These are phyloP conservation scores for Arthrobotrys musiformis DNA, from an alignment of 2,329 filamentous ascomycete species.

Conservation along the genomic window DNA sequence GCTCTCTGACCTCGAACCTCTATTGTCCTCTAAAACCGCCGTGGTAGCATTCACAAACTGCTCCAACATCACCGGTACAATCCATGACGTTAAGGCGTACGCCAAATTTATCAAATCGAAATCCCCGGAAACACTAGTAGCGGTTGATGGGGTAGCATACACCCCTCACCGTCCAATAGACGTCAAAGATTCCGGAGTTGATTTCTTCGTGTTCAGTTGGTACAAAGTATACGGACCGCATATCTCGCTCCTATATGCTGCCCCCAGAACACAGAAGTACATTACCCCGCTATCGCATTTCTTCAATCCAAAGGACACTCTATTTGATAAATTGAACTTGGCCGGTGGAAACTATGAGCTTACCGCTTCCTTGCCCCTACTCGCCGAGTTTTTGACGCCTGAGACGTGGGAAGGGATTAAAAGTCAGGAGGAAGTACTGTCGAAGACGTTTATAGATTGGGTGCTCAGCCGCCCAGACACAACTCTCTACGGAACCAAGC, in stretches of 20 bases:
- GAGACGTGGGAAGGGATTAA: constrained; percentile 68
- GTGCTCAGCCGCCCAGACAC: constrained; percentile 68
- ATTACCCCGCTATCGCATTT: constrained; percentile 66
- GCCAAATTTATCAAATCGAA: constrained; percentile 67
- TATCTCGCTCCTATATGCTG: constrained; percentile 76
- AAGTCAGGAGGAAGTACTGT: constrained; percentile 71
- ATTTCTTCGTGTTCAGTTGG: constrained; percentile 83
- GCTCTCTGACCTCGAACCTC: constrained; percentile 64
- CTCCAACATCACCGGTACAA: constrained; percentile 78
- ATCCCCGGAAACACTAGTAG: constrained; percentile 70
- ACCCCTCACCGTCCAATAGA: constrained; percentile 78
- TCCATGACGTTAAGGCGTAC: constrained; percentile 72
- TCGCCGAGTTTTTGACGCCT: constrained; percentile 71
- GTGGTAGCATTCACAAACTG: constrained; percentile 79
- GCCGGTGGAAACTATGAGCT: constrained; percentile 78
- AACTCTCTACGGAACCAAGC: constrained; percentile 65
- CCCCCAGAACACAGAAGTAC: constrained; percentile 65
- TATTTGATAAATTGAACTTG: constrained; percentile 74
- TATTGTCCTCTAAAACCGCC: constrained; percentile 74
- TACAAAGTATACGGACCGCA: constrained; percentile 86
- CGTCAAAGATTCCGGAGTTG: constrained; percentile 74
- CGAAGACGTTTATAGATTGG: constrained; percentile 71
- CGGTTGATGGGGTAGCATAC: constrained; percentile 80
- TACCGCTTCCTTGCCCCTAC: constrained; percentile 70
- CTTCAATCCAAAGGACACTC: constrained; percentile 62